phyloP scores from a whole-genome alignment of 2,329 filamentous ascomycete genomes.

The Gremmenia infestans region DNA sequence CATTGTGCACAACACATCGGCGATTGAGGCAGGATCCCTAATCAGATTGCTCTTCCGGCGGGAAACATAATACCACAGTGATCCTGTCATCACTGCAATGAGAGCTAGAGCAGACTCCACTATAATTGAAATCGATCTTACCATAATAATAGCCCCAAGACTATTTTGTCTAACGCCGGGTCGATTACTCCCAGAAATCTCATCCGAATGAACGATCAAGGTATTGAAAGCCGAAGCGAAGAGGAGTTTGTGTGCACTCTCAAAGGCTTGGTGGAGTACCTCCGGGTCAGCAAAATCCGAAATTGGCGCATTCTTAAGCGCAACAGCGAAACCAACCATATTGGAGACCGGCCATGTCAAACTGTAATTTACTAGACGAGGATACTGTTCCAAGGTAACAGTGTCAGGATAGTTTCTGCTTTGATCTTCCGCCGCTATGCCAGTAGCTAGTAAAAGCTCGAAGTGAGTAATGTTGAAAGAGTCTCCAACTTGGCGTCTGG shows the following conservation, averaged over 20 bases:
- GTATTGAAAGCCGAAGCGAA: slow-evolving; percentile 33
- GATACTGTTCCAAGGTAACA: slow-evolving; percentile 18
- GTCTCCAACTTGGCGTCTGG: not conserved
- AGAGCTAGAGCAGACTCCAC: slow-evolving; percentile 25
- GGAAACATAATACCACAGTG: slow-evolving; percentile 17
- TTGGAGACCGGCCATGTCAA: slow-evolving; percentile 24
- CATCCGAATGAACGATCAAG: not conserved
- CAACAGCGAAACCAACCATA: slow-evolving; percentile 38
- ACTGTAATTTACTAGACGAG: slow-evolving; percentile 17
- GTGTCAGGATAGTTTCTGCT: slow-evolving; percentile 16
- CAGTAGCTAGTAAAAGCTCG: slow-evolving; percentile 32
- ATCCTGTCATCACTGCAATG: slow-evolving; percentile 14
- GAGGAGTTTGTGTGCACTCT: slow-evolving; percentile 38
- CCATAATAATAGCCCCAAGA: slow-evolving; percentile 17
- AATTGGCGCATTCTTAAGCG: slow-evolving; percentile 20
- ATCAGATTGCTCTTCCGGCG: slow-evolving; percentile 18
- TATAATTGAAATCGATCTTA: slow-evolving; percentile 23
- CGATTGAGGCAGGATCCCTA: slow-evolving; percentile 28
- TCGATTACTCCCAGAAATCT: not conserved
- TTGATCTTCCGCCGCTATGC: slow-evolving; percentile 7
- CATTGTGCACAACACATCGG: slow-evolving; percentile 19
- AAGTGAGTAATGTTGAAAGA: slow-evolving; percentile 37
- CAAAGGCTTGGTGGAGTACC: slow-evolving; percentile 32
- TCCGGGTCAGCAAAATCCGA: slow-evolving; percentile 33
- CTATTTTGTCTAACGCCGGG: slow-evolving; percentile 3